phyloP scores from a whole-genome alignment of 2,329 filamentous ascomycete species.

The Cyphellophora attinorum region DNA sequence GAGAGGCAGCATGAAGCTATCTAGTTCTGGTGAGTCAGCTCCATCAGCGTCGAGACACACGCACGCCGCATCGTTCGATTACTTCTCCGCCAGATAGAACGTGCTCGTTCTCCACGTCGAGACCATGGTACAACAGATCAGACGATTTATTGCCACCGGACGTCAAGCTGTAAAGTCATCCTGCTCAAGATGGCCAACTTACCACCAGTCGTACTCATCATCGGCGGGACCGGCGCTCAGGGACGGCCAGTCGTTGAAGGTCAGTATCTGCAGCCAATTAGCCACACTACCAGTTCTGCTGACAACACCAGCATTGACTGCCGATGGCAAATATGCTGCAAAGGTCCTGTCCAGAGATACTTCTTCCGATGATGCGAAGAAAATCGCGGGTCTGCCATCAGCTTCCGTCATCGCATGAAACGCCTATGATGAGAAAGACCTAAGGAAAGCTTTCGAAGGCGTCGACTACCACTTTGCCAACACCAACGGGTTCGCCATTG shows the following conservation, averaged over 20 bases:
- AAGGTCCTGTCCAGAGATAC: conserved; percentile 40
- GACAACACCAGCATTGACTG: conserved; percentile 3
- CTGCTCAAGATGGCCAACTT: too few species aligned
- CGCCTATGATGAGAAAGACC: conserved; percentile 33
- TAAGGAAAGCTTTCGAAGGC: conserved; percentile 34
- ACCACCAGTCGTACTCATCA: too few species aligned
- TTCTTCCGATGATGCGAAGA: conserved; percentile 29
- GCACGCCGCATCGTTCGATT: too few species aligned
- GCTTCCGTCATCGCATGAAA: conserved; percentile 38
- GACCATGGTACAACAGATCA: too few species aligned
- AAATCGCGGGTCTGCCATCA: conserved; percentile 32
- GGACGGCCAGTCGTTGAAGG: conserved; percentile 37
- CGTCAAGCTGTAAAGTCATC: too few species aligned
- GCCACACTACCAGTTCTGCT: too few species aligned
- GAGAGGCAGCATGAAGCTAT: too few species aligned
- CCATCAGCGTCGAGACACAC: too few species aligned
- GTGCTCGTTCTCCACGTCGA: too few species aligned
- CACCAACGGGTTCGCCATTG: conserved; percentile 42
- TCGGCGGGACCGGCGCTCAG: conserved; percentile 44
- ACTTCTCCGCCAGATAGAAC: too few species aligned
- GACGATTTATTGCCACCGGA: too few species aligned
- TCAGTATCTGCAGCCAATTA: not conserved
- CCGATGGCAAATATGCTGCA: conserved; percentile 14
- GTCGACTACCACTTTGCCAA: conserved; percentile 42
- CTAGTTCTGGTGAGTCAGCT: too few species aligned